Base-by-base conservation (phyloP, 2,329 filamentous ascomycete genomes). In the Aschersonia sp. region DNA sequence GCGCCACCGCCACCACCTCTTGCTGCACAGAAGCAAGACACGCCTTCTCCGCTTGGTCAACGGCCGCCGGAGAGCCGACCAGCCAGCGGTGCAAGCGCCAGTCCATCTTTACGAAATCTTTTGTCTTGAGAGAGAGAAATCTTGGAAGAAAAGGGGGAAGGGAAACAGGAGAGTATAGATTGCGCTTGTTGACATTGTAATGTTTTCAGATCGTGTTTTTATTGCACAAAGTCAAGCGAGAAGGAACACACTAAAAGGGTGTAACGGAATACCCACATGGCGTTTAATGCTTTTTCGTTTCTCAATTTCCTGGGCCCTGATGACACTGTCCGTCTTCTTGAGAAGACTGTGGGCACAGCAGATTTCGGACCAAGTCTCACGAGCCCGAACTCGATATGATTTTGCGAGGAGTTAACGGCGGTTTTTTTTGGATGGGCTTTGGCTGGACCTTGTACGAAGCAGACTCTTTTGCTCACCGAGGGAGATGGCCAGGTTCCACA, bases 81-180 rank as follows among this genome's bases (percentile, higher is more conserved):
- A 32, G 65, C 72, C 32, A 76, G 74, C 45, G 83, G 83, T n/a
- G 84, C 84, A 4, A 88, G 84, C 56, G 83, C 84, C 12, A 88
- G 81, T 57, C 83, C 84, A 9, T 87, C 84, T 8, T 62, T 89
- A 51, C 77, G 81, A 55, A 88, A 89, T 56, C 63, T 89, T 45
- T 71, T 89, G 47, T 83, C 78, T 44, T 87, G 64, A 66, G 22
- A 37, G 29, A 10, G 11, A 4, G 12, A 44, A 43, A 44, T 46
- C 11, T 41, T 40, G 37, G 30, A 35, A 31, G 30, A 40, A 7
- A 30, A 35, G 41, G 31, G 22, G 4, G 12, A 37, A 5, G 5
- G 10, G 40, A 22, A 22, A 22, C 29, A 32, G 30, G 29, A 12
- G 32, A n/a, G 4, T 10, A 12, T 30, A n/a, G n/a, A 43, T 22